Evolutionary conservation across 768 basidiomycete genomes (phyloP).

Genomic region (Suillus spraguei): DNA sequence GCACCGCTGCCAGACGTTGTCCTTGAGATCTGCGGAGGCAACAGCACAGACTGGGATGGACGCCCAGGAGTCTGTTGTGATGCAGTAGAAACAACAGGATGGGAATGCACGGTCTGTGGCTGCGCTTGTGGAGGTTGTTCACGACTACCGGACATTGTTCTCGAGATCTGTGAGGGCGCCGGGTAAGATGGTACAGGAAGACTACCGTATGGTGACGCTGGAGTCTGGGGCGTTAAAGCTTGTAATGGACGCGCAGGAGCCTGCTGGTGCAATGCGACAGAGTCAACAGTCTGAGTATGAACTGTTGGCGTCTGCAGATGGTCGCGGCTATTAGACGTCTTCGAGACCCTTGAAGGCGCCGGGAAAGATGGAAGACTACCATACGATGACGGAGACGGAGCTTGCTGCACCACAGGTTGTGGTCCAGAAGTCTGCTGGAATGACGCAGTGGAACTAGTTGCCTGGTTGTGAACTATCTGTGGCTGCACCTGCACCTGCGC

Average conservation of each 20-base stretch:
- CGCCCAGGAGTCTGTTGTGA: slow-evolving; percentile 17
- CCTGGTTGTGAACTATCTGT: slow-evolving; percentile 3
- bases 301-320: slow-evolving; percentile 18
- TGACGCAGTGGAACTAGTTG: slow-evolving; percentile 13
- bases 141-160: slow-evolving; percentile 25
- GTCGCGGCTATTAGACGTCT: slow-evolving; percentile 25
- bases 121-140: slow-evolving; percentile 24
- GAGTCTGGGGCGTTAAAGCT: background rate
- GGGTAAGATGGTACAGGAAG: background rate
- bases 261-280: slow-evolving; percentile 19
- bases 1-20: slow-evolving; percentile 25
- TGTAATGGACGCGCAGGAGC: background rate
- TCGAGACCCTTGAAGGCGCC: slow-evolving; percentile 25
- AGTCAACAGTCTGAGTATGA: slow-evolving; percentile 11
- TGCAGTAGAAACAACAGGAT: slow-evolving; percentile 13
- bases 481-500: slow-evolving; percentile 15
- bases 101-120: slow-evolving; percentile 4
- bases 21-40: slow-evolving; percentile 23
- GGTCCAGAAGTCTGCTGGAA: slow-evolving; percentile 16
- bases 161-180: slow-evolving; percentile 18
- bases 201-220: background rate
- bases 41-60: background rate
- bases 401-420: background rate
- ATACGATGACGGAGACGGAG: background rate
- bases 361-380: slow-evolving; percentile 28